Base-by-base conservation (phyloP, 345 rosid genomes). In the Pseudoturritis turrita region DNA sequence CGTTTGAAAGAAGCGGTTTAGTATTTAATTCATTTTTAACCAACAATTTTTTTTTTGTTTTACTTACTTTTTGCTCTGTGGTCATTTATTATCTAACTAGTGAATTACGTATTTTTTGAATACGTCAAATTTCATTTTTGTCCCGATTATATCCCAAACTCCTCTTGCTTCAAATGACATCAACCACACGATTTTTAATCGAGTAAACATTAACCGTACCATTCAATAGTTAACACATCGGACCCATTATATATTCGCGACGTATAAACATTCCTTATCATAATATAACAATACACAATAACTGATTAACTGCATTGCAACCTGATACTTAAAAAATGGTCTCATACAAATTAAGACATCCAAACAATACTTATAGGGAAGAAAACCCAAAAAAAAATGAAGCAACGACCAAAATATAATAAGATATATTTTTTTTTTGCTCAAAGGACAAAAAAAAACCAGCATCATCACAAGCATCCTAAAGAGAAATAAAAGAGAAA, bases 381-480 rank as follows among this genome's bases (percentile, higher is more conserved):
- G n/a, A 26, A 31, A 45, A 11, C 2, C 18, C 25, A 25, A 18
- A 60, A 25, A 18, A 60, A 41, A 71, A 60, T 49, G 57, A 55
- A 64, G 15, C 59, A 71, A 35, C 25, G 62, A 75, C 68, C 49
- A 52, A 36, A n/a, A 52, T 61, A 75, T 33, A 74, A 59, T 50
- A 67, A 33, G 52, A 62, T 74, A 35, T 25, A 3, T 25, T n/a
- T 41, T 50, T 60, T 62, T 74, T 54, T 73, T 35, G 41, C 62
- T 67, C 45, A 28, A 52, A 23, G 52, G 40, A 49, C 41, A 50
- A 33, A 69, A 57, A 63, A 60, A 25, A 50, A 67, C 12, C 78
- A 68, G 31, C 14, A 70, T 55, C 70, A 70, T 39, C 71, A 76
- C 79, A 68, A 67, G 68, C 73, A 75, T 59, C 57, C 78, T 75